Evolutionary conservation across 2,329 filamentous ascomycete genomes (phyloP), one percentile per base, ranked within the genome.

Genomic region (Colletotrichum sidae): DNA sequence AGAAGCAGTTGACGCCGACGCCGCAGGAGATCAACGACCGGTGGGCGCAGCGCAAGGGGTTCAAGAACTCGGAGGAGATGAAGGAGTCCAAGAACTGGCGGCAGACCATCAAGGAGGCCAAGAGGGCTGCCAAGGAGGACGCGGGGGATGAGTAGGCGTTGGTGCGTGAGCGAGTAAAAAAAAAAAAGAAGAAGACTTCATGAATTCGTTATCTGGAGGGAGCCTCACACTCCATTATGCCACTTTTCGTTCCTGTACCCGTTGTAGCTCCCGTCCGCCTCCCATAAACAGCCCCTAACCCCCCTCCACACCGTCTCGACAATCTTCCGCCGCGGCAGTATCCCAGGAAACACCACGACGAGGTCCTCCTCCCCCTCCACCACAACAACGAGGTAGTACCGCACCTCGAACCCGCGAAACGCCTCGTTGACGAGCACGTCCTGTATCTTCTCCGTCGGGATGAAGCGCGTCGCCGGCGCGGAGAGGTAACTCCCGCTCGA

Each of bases 391-490:
- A 99, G 81, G 74, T 97, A 97, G 74, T 95, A 97, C 45, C 90
- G 83, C 41, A 98, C 94, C 79, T 94, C 93, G 73, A 97, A 97
- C 1, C 94, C 94, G 62, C 88, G 88, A 78, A 98, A 98, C 4
- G 94, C 96, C 81, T 99, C 96, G 76, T 97, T 94, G 55, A 99
- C 92, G 58, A 97, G 88, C 61, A 99, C 90, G 76, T 99, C 96
- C 74, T 92, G 92, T 63, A 99, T 96, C 78, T 93, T 90, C 49
- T 91, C 92, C 0, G 95, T 97, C 0, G 96, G 95, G 65, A 99
- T 98, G 77, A 90, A 86, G 60, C 86, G 78, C 72, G 85, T 85
- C 59, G 80, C 77, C 11, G 72, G 71, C 15, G 76, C 71, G 4
- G 77, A 76, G 41, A 94, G 82, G 72, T 92, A 93, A 8, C 89